phyloP scores from a whole-genome alignment of 2,329 filamentous ascomycete genomes.

The Talaromyces rugulosus region DNA sequence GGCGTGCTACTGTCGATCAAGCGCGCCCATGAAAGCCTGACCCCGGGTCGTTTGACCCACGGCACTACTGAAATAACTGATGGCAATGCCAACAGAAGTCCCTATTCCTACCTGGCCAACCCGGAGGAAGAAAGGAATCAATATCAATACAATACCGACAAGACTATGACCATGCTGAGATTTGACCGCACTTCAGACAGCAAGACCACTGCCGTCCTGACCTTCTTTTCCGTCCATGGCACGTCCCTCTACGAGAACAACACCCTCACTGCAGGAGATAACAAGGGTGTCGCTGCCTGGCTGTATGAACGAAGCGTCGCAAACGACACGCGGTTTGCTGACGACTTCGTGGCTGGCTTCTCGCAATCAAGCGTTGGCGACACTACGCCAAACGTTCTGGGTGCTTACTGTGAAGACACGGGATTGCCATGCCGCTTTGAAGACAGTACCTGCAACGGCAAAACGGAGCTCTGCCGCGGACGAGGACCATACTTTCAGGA shows the following conservation, averaged over 20 bases:
- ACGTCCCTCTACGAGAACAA: conserved; percentile 91
- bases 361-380: conserved; percentile 90
- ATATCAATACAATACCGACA: conserved; percentile 67
- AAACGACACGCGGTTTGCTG: conserved; percentile 51
- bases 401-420: conserved; percentile 84
- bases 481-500: conserved; percentile 43
- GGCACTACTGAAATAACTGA: conserved; percentile 66
- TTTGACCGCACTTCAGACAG: conserved; percentile 70
- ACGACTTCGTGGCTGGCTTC: conserved; percentile 82
- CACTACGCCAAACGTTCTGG: conserved; percentile 81
- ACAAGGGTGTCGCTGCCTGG: conserved; percentile 88
- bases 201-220: conserved; percentile 75
- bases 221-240: conserved; percentile 89
- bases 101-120: conserved; percentile 84
- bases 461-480: conserved; percentile 41
- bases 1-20: conserved; percentile 78
- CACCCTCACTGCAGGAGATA: conserved; percentile 87
- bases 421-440: conserved; percentile 52
- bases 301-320: conserved; percentile 70
- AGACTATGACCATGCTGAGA: conserved; percentile 72
- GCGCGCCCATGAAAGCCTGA: conserved; percentile 69
- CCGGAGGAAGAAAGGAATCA: conserved; percentile 67
- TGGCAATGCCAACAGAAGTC: conserved; percentile 84
- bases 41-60: conserved; percentile 66
- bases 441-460: conserved; percentile 71